Evolutionary conservation across 257 asterid genomes (phyloP).

Genomic region (Paraleonurus japonicus): DNA sequence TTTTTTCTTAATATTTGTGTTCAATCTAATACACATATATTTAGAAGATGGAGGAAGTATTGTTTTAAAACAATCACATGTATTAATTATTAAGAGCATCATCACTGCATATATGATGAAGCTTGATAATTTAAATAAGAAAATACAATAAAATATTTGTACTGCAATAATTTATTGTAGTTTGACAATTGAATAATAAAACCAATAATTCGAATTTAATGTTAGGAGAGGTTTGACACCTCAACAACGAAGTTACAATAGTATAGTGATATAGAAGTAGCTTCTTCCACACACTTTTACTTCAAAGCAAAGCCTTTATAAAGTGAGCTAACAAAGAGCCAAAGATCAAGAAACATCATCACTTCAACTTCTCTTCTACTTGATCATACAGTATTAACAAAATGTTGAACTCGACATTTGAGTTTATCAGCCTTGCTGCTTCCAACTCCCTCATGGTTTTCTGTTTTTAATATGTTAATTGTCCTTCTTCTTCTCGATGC

Average conservation of each 20-base stretch:
- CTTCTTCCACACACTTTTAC: slow-evolving; percentile 31
- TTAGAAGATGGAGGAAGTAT: too few species aligned
- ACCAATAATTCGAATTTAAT: background rate
- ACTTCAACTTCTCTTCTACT: background rate
- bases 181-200: background rate
- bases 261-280: slow-evolving; percentile 25
- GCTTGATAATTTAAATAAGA: background rate
- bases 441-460: slow-evolving; percentile 56
- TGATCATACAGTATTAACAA: background rate
- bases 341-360: background rate
- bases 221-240: slow-evolving; percentile 40
- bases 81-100: too few species aligned
- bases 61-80: too few species aligned
- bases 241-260: background rate
- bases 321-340: slow-evolving; percentile 2
- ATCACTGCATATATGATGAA: too few species aligned
- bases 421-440: slow-evolving; percentile 50
- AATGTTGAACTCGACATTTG: slow-evolving; percentile 50
- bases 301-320: slow-evolving; percentile 32
- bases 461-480: slow-evolving; percentile 62
- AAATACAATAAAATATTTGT: background rate
- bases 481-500: slow-evolving; percentile 45
- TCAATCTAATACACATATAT: too few species aligned
- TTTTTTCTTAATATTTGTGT: too few species aligned
- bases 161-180: background rate